Evolutionary conservation across 805 yeast genomes (phyloP).

Genomic region (Clavispora carvajalis): DNA sequence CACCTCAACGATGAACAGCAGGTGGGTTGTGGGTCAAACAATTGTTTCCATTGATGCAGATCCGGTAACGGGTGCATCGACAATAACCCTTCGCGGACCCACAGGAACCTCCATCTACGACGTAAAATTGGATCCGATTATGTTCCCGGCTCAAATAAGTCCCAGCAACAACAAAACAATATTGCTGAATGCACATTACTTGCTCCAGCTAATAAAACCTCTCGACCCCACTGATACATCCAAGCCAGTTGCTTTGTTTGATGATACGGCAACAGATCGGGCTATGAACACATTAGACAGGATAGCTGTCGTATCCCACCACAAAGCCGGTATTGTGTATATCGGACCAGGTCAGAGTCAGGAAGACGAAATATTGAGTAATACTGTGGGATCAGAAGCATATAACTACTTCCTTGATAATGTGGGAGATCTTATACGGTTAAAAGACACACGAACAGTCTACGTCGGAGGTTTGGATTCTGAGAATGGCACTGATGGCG

Average conservation of each 20-base stretch:
- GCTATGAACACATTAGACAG: constrained; percentile 65
- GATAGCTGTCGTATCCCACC: constrained; percentile 72
- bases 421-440: constrained; percentile 56
- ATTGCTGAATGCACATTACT: constrained; percentile 35
- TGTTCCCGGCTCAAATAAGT: constrained; percentile 3
- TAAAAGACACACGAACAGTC: constrained; percentile 47
- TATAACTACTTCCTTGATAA: constrained; percentile 55
- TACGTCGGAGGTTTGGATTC: constrained; percentile 78
- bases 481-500: constrained; percentile 66
- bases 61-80: constrained; percentile 45
- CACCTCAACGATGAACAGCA: constrained; percentile 10
- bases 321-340: constrained; percentile 74
- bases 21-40: constrained; percentile 61
- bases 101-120: constrained; percentile 54
- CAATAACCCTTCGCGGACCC: constrained; percentile 54
- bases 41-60: constrained; percentile 55
- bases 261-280: constrained; percentile 38
- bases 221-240: constrained; percentile 25
- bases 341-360: constrained; percentile 61
- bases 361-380: constrained; percentile 62
- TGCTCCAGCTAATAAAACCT: constrained; percentile 48
- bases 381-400: constrained; percentile 56
- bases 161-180: constrained; percentile 11
- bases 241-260: constrained; percentile 48
- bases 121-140: constrained; percentile 34